Evolutionary conservation across 75 land plant genomes (phyloP).

Genomic region (Picea sitchensis): DNA sequence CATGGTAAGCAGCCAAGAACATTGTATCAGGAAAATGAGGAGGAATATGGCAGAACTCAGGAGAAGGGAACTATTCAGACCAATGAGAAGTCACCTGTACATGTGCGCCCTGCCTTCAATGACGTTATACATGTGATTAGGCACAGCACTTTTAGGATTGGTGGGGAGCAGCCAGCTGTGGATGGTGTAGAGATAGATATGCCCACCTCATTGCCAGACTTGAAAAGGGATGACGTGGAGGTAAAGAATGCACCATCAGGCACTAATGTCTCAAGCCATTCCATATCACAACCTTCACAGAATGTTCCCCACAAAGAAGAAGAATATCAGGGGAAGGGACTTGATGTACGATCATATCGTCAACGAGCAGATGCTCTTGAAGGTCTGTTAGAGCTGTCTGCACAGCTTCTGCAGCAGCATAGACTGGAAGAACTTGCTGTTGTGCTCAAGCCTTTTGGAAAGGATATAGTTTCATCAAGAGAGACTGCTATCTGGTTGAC

Average conservation of each 20-base stretch:
- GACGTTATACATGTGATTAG: conserved; percentile 95
- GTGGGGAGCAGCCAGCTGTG: conserved; percentile 34
- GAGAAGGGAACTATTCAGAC: conserved; percentile 36
- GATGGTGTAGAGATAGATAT: conserved; percentile 41
- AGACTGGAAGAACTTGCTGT: conserved; percentile 90
- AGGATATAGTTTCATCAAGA: conserved; percentile 92
- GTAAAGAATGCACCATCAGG: neutral
- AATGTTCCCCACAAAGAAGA: conserved; percentile 9
- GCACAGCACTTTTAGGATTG: conserved; percentile 93
- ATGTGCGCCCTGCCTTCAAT: conserved; percentile 65
- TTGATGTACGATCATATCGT: conserved; percentile 82
- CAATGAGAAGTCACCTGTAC: conserved; percentile 40
- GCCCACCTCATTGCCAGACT: conserved; percentile 9
- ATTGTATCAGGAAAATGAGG: conserved; percentile 13
- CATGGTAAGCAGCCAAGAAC: conserved; percentile 13
- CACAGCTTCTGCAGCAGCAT: conserved; percentile 78
- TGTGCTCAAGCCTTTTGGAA: conserved; percentile 93
- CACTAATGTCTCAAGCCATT: neutral
- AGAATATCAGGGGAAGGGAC: conserved; percentile 18
- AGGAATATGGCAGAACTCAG: conserved; percentile 30
- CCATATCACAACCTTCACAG: conserved; percentile 6
- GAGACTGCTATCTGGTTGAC: conserved; percentile 99
- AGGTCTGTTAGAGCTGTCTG: conserved; percentile 86
- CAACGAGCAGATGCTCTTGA: conserved; percentile 99
- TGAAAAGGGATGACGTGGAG: conserved; percentile 5